Base-by-base conservation (phyloP, 495 filamentous ascomycete genomes). In the Daldinia concentrica region DNA sequence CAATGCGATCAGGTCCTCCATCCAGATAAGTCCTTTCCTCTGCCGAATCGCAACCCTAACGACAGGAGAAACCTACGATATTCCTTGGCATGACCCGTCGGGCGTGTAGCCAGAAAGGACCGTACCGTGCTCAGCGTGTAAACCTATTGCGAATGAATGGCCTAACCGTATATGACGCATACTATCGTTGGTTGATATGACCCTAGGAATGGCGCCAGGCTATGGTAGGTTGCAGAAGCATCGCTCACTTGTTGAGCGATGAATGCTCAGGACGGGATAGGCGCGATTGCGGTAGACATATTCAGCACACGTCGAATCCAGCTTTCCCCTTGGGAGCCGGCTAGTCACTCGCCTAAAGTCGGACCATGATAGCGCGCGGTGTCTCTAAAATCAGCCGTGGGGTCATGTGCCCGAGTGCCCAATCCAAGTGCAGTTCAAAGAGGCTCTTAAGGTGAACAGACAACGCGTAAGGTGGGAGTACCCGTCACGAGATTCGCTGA, bases 401-500 rank as follows among this genome's bases (percentile, higher is more conserved):
- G 50, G 45, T 56, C 61, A 65, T 69, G 62, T 58, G 57, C 58
- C 19, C 45, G 37, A 39, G 32, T 60, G 19, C 62, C 64, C 43
- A 73, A 61, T 62, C 62, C 52, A 52, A 62, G 60, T 22, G 62
- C 54, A 26, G 66, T 58, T 43, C 41, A 73, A 62, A 62, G 71
- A 73, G 71, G 71, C 71, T 73, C 71, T 73, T 66, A 69, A 73
- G 71, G 71, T 73, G 71, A 73, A 36, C 66, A 24, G 52, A 55
- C 62, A 65, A 65, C 30, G 62, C n/a, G 59, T 30, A 62, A 55
- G 71, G 66, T 65, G 58, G 66, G 51, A 32, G 43, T 64, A 59
- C 60, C 45, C 50, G 70, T 64, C 55, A 68, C 60, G 32, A 62
- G 71, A 69, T 69, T 69, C 62, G 71, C 58, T 58, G 66, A 59